phyloP scores from a whole-genome alignment of 176 grass and related monocot genomes.

The Phoenix dactylifera region DNA sequence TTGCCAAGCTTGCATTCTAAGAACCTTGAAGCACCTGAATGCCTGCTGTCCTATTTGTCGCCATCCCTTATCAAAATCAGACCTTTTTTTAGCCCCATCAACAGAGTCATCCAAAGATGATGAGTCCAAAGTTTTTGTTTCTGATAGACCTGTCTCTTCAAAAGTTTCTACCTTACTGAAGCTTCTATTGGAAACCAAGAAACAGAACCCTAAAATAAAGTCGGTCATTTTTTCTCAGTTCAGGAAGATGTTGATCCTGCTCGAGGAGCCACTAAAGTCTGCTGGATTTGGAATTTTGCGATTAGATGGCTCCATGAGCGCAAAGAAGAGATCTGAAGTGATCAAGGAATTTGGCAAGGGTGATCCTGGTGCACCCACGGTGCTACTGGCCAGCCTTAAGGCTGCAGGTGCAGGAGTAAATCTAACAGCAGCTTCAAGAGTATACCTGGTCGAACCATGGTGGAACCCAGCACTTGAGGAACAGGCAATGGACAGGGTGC shows the following conservation, averaged over 20 bases:
- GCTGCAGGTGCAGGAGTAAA: conserved; percentile 69
- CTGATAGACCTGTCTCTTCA: conserved; percentile 50
- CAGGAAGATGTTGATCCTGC: conserved; percentile 72
- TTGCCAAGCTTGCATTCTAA: conserved; percentile 75
- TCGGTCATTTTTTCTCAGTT: conserved; percentile 94
- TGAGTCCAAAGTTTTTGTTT: conserved; percentile 13
- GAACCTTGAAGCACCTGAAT: conserved; percentile 58
- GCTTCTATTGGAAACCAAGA: conserved; percentile 41
- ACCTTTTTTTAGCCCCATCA: conserved; percentile 71
- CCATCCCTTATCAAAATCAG: conserved; percentile 55
- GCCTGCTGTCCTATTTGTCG: conserved; percentile 82
- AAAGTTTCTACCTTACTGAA: conserved; percentile 69
- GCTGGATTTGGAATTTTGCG: conserved; percentile 55
- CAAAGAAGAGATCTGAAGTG: conserved; percentile 50
- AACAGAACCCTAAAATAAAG: conserved; percentile 46
- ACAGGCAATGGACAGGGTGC: conserved; percentile 93
- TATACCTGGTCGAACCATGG: conserved; percentile 88
- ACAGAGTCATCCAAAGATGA: conserved; percentile 39
- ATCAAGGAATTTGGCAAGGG: conserved; percentile 38
- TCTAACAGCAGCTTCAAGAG: conserved; percentile 68
- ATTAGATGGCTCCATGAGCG: conserved; percentile 69
- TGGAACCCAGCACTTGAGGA: conserved; percentile 91
- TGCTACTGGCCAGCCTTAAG: conserved; percentile 80
- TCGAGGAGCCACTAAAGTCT: conserved; percentile 55
- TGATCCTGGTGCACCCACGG: conserved; percentile 42